A percentile compares a stretch with the other conserved stretches of the same genome.
Conservation (phyloP, 305 asterid genomes). For the Fraxinus baroniana region DNA sequence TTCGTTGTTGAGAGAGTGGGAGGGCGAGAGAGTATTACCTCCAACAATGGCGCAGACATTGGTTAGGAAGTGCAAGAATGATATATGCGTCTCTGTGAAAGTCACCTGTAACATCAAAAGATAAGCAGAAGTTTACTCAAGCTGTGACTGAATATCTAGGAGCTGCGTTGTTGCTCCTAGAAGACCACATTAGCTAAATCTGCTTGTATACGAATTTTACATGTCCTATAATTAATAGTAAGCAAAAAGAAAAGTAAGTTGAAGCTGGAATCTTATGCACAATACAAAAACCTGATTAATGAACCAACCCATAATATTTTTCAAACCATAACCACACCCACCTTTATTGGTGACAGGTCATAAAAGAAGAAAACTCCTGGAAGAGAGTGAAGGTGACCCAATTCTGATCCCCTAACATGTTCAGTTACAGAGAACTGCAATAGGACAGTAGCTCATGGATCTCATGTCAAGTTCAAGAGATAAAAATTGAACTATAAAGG, state of each 20-base stretch:
- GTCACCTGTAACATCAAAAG: slow-evolving; percentile 61
- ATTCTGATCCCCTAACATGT: slow-evolving; percentile 69
- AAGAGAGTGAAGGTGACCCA: slow-evolving; percentile 64
- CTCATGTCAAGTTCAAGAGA: slow-evolving; percentile 15
- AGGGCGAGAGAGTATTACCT: slow-evolving; percentile 44
- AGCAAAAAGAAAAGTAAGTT: background rate
- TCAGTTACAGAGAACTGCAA: slow-evolving; percentile 97
- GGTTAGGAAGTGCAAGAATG: slow-evolving; percentile 92
- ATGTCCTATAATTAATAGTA: background rate
- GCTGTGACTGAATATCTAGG: background rate
- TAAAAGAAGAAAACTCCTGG: slow-evolving; percentile 94
- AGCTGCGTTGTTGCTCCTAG: background rate
- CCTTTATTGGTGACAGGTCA: slow-evolving; percentile 97
- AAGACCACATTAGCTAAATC: background rate
- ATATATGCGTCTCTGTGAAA: slow-evolving; percentile 63
- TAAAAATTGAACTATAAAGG: background rate
- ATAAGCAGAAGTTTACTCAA: background rate
- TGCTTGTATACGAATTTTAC: background rate
- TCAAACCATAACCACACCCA: slow-evolving; percentile 18
- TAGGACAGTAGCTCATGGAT: slow-evolving; percentile 25
- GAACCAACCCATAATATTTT: background rate
- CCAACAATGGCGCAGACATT: slow-evolving; percentile 94
- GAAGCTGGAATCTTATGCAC: background rate
- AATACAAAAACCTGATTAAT: background rate
- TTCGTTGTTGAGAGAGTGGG: background rate